Base-by-base conservation (phyloP, 2,329 filamentous ascomycete genomes). In the Blumeria hordei region DNA sequence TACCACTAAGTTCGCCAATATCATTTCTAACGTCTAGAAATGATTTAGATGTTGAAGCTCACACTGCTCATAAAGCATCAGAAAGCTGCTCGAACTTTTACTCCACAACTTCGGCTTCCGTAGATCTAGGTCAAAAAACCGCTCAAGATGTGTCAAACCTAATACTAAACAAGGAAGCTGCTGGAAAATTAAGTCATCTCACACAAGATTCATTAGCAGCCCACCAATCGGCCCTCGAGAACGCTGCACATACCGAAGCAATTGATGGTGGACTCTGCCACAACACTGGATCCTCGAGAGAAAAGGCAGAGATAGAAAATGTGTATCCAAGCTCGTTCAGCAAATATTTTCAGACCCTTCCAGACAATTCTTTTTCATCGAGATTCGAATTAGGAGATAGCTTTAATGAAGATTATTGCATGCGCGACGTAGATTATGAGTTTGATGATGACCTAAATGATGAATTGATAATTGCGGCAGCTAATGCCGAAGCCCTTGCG, bases 401-500 rank as follows among this genome's bases (percentile, higher is more conserved):
- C 21, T 28, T 28, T 28, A 28, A 28, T 28, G 21, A 28, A 28
- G 21, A 28, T 28, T 28, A 28, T 28, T 28, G 21, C 21, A 28
- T 28, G 21, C 21, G 21, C 21, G 21, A 28, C 4, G 21, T 28
- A 28, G 71, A 73, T 54, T 71, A 73, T 55, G 70, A 71, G 50
- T 77, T 76, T 55, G 74, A 76, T 60, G 77, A 81, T 57, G 78
- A 81, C 47, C 74, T 85, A 53, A 85, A 86, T 57, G 88, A 96
- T 60, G 88, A 95, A 62, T 80, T 81, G 35, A 92, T 96, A 61
- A 93, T 98, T 57, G 90, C 88, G 0, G 92, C 88, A 56, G 92
- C 92, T 5, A 98, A 98, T 62, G 88, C 90, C 0, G 88, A 92
- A 65, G 92, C 85, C 1, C 73, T 98, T 7, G 90, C 92, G 49